phyloP scores from a whole-genome alignment of 441 rosid species.

The Syzygium malaccense region DNA sequence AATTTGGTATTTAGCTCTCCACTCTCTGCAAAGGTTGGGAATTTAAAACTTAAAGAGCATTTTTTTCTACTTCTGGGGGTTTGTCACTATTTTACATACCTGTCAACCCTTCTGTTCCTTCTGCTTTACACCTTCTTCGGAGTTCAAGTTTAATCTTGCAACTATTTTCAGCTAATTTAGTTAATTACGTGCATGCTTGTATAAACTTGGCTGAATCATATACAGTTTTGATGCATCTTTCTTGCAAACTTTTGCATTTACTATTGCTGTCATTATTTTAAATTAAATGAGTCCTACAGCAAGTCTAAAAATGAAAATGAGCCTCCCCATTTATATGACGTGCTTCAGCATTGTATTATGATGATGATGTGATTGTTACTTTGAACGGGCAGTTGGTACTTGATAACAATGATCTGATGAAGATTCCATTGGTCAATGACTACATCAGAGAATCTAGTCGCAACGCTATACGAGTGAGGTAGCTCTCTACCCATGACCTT shows the following conservation, averaged over 20 bases:
- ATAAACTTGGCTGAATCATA: not conserved
- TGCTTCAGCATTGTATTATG: not conserved
- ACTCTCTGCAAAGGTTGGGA: not conserved
- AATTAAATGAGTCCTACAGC: not conserved
- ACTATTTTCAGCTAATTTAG: not conserved
- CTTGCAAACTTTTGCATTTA: not conserved
- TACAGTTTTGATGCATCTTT: not conserved
- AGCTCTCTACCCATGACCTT: not conserved
- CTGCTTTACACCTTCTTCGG: not conserved
- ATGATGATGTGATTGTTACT: not conserved
- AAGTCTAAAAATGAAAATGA: not conserved
- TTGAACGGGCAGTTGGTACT: not conserved
- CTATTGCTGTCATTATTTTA: not conserved
- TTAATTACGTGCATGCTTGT: not conserved
- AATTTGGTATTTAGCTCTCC: not conserved
- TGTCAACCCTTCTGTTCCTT: not conserved
- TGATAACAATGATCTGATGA: conserved; percentile 7
- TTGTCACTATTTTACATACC: not conserved
- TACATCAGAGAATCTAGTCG: not conserved
- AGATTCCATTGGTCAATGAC: conserved; percentile 3
- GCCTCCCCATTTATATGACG: not conserved
- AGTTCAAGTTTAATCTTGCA: not conserved
- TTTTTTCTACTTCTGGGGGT: not conserved
- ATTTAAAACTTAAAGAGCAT: not conserved
- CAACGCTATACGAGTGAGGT: not conserved